A percentile compares a stretch with the other conserved stretches of the same genome.
Conservation (phyloP, 2,329 filamentous ascomycete genomes). For the Fusarium armeniacum region DNA sequence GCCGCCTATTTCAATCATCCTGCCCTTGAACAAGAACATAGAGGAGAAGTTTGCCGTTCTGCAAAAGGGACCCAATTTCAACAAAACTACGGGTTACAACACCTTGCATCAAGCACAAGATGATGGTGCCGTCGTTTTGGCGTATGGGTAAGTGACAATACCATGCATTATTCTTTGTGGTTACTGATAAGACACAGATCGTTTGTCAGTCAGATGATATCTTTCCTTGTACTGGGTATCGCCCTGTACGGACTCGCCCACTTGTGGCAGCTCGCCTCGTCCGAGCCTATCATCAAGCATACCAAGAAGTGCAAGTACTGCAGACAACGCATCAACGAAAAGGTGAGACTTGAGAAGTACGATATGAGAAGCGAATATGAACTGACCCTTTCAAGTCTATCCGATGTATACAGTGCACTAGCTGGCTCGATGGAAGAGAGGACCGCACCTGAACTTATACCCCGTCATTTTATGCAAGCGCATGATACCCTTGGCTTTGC, state of each 20-base stretch:
- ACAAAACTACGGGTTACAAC: slow-evolving; percentile 71
- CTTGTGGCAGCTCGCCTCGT: slow-evolving; percentile 71
- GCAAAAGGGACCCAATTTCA: slow-evolving; percentile 68
- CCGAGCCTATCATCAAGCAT: slow-evolving; percentile 79
- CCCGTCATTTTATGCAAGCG: slow-evolving; percentile 1
- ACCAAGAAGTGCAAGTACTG: slow-evolving; percentile 78
- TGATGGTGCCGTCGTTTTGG: slow-evolving; percentile 79
- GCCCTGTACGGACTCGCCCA: slow-evolving; percentile 75
- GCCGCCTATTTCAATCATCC: slow-evolving; percentile 76
- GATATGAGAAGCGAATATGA: too few relatives aligned
- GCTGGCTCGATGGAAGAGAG: slow-evolving; percentile 66
- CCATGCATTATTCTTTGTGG: rapidly evolving
- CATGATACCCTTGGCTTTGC: slow-evolving; percentile 26
- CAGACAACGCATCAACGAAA: slow-evolving; percentile 72
- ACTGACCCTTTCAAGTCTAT: slow-evolving; percentile 53
- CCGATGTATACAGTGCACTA: slow-evolving; percentile 65
- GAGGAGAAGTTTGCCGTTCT: slow-evolving; percentile 81
- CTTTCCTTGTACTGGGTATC: slow-evolving; percentile 75
- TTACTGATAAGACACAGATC: slow-evolving; percentile 54
- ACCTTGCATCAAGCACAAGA: slow-evolving; percentile 77
- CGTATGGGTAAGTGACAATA: slow-evolving; percentile 69
- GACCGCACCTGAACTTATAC: slow-evolving; percentile 48
- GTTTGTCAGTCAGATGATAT: slow-evolving; percentile 74
- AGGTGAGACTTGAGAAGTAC: slow-evolving; percentile 59
- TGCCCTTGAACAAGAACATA: slow-evolving; percentile 78